Evolutionary conservation across 2,329 filamentous ascomycete genomes (phyloP), one percentile per base, ranked within the genome.

Genomic region (Xylariaceae sp.): DNA sequence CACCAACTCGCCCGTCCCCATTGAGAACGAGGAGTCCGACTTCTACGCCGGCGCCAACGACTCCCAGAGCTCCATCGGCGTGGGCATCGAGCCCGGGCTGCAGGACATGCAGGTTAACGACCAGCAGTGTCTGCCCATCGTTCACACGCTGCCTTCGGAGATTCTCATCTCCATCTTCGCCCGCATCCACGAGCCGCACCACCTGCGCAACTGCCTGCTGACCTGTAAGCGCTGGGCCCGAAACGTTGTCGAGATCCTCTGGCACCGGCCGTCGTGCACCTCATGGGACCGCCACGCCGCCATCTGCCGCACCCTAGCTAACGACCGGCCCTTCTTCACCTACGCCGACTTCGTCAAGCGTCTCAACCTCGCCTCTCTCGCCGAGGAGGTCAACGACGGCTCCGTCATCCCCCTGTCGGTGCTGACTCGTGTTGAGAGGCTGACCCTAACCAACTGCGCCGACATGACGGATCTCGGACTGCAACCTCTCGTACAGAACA

Each of bases 171-270:
- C 85, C 69, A 86, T 97, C 63, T 96, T 99, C 70, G 78, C 88
- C 33, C 94, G 90, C 68, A 81, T 99, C 50, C 85, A 77, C 62
- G 82, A 80, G 11, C 80, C 90, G 2, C 73, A 76, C 40, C 92
- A 99, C 64, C 79, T 96, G 59, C 80, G 90, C 58, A 86, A 85
- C 69, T 95, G 89, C 70, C 91, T 97, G 88, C 76, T 94, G 57
- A 91, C 96, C n/a, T 96, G 86, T 64, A 91, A 90, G 69, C 83
- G 86, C 55, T 99, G 94, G 94, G 88, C 94, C 27, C 79, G 87
- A 55, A 96, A 96, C 66, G 86, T 88, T 45, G 94, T 97, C 58
- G 92, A 94, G 56, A 80, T 96, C 57, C 78, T 99, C 18, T 99
- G 94, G 94, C 91, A 96, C 68, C 82, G 94, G 36, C 94, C 94